Evolutionary conservation across 2,329 filamentous ascomycete genomes (phyloP).

Genomic region (Colletotrichum ledebouriae): DNA sequence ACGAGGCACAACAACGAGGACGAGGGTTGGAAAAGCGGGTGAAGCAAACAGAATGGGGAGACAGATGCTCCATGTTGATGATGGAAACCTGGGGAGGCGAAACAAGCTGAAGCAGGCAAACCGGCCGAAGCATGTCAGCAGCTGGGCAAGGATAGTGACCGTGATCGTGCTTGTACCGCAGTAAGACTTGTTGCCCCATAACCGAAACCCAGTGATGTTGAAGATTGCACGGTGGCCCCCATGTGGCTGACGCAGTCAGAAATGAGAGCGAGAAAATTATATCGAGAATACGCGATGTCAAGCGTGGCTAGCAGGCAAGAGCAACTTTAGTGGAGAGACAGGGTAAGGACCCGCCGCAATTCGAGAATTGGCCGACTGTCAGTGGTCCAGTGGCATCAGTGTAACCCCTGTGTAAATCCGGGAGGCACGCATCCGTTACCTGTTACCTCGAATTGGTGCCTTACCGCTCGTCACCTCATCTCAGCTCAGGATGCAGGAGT

Average conservation of each 20-base stretch:
- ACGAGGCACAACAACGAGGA: background rate
- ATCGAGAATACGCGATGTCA: no score
- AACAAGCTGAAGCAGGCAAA: conserved; percentile 16
- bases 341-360: conserved; percentile 19
- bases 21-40: conserved; percentile 3
- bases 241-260: background rate
- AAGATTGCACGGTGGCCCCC: background rate
- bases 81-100: conserved; percentile 16
- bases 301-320: background rate
- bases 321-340: background rate
- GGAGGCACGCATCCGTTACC: background rate
- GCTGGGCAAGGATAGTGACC: conserved; percentile 1
- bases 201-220: conserved; percentile 2
- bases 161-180: background rate
- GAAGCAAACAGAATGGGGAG: conserved; percentile 1
- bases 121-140: conserved; percentile 12
- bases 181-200: background rate
- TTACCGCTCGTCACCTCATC: no score
- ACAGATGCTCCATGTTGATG: conserved; percentile 21
- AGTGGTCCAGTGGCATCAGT: conserved; percentile 15
- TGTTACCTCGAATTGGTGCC: no score
- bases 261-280: background rate
- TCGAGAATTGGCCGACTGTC: background rate
- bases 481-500: no score
- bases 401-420: conserved; percentile 24